Evolutionary conservation across 108 stramenopile genomes (phyloP), one percentile per base, ranked within the genome.

Genomic region (Fistulifera pelliculosa): DNA sequence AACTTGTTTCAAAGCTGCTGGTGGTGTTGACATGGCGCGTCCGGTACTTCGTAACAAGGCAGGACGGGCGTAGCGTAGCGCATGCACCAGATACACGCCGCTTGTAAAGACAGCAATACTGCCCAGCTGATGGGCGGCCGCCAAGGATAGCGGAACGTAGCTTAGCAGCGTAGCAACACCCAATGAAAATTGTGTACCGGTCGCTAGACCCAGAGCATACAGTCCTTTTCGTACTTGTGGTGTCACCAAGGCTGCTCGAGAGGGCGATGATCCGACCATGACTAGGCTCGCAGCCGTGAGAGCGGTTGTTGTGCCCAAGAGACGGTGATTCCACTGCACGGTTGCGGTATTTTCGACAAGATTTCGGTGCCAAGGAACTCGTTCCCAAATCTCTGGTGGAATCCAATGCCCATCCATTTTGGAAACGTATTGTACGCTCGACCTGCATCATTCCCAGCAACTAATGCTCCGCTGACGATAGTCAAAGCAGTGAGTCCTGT

Each of bases 241-340:
- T 11, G 85, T 91, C 41, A 83, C 53, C n/a, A 70, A 14, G 11
- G 56, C 47, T 11, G 62, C 68, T 25, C 71, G 38, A 6, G 64
- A 41, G 54, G 59, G 60, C 10, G 75, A 57, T 21, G 87, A 41
- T 17, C 83, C 91, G 31, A 76, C 31, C 12, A 68, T 78, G 2
- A 73, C 85, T 45, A 92, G 63, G 21, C 77, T 76, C 11, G 75
- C 53, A 11, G 86, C 94, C 21, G 74, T 60, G 0, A 73, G 47
- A 8, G 94, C 75, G 7, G 97, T 96, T 23, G 71, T 48, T 31
- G 87, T 77, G 13, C 97, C 99, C 25, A 99, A 71, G 17, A 93
- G 54, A 27, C 99, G 80, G 62, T 99, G 99, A 61, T 98, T 96
- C 62, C 93, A 95, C 65, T 99, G 99, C 18, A 99, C 99, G 22